These are phyloP conservation scores for Amylostereum areolatum DNA, from an alignment of 1,284 basidiomycete species.

Conservation along the genomic window DNA sequence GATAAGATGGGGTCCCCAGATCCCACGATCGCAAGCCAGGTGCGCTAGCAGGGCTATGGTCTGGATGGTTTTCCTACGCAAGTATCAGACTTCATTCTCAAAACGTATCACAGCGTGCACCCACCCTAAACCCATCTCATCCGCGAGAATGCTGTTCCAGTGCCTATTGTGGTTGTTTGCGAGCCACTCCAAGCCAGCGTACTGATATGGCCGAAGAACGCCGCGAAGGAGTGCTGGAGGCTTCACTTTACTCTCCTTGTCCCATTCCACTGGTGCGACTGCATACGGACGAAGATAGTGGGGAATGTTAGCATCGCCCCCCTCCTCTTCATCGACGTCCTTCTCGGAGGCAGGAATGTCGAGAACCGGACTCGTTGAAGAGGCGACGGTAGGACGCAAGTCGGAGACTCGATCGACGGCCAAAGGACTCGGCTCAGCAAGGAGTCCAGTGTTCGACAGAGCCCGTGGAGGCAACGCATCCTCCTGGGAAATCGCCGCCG, in stretches of 20 bases:
- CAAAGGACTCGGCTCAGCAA: too few relatives aligned
- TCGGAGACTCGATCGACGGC: too few relatives aligned
- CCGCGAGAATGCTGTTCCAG: conserved; percentile 90
- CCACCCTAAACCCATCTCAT: conserved; percentile 89
- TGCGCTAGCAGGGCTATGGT: conserved; percentile 91
- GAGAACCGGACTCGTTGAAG: conserved; percentile 12
- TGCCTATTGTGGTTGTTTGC: conserved; percentile 83
- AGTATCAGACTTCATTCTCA: conserved; percentile 4
- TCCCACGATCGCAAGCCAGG: conserved; percentile 89
- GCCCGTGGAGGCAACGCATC: too few relatives aligned
- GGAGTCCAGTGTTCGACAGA: too few relatives aligned
- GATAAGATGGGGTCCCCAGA: conserved; percentile 97
- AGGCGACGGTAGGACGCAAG: too few relatives aligned
- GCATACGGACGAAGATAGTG: conserved; percentile 61
- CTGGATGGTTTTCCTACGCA: conserved; percentile 88
- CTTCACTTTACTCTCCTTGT: conserved; percentile 51
- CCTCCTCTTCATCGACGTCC: conserved; percentile 15
- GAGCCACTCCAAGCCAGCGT: conserved; percentile 93
- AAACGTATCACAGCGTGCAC: conserved; percentile 21
- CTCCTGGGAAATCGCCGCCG: too few relatives aligned
- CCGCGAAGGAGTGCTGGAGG: conserved; percentile 85
- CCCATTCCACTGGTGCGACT: conserved; percentile 62
- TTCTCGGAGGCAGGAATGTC: conserved; percentile 9
- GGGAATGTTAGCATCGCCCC: conserved; percentile 33
- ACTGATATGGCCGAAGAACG: conserved; percentile 89